Evolutionary conservation across 495 filamentous ascomycete genomes (phyloP).

Genomic region (Cudoniella acicularis): DNA sequence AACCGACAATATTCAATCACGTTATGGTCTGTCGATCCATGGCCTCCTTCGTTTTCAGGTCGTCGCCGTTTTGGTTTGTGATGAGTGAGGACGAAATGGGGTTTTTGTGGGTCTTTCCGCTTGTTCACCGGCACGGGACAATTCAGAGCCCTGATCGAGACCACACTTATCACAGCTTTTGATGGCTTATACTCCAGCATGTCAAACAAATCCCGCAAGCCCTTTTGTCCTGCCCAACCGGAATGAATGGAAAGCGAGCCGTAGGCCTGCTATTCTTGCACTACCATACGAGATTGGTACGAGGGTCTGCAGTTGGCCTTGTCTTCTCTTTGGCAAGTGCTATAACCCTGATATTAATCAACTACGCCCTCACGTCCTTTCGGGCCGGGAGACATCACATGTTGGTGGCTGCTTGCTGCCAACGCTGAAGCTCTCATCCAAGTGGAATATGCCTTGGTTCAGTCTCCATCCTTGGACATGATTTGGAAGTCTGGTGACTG

Average conservation of each 20-base stretch:
- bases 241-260: slow-evolving; percentile 6
- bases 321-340: background rate
- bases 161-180: background rate
- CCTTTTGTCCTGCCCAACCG: slow-evolving; percentile 10
- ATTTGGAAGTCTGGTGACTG: slow-evolving; percentile 19
- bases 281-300: background rate
- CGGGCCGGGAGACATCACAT: background rate
- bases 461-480: background rate
- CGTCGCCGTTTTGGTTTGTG: background rate
- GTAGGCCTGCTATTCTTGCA: background rate
- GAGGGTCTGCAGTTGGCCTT: background rate
- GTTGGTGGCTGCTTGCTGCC: slow-evolving; percentile 1
- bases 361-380: background rate
- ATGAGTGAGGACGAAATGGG: slow-evolving; percentile 17
- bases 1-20: slow-evolving; percentile 15
- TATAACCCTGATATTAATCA: background rate
- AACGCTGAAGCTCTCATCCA: background rate
- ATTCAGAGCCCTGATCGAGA: background rate
- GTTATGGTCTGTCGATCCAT: slow-evolving; percentile 22
- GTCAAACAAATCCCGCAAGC: slow-evolving; percentile 17
- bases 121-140: slow-evolving; percentile 16
- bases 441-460: background rate
- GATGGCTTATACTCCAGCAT: slow-evolving; percentile 1
- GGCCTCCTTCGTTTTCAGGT: slow-evolving; percentile 3
- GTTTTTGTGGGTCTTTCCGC: slow-evolving; percentile 10